Conservation (phyloP, 164 flowering plant genomes). For the Aristolochia contorta region DNA sequence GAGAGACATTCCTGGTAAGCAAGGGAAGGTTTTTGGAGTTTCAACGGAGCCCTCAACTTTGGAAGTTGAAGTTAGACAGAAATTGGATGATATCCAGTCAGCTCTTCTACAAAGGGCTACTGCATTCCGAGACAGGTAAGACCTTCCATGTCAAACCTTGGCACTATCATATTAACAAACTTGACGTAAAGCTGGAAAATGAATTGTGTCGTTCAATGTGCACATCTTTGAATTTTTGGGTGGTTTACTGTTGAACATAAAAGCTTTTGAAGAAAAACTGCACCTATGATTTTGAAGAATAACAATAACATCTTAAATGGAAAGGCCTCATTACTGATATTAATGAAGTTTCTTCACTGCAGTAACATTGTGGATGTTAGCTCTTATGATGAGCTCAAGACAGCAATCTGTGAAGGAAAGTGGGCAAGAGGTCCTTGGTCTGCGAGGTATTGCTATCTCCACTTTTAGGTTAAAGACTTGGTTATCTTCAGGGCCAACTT, state of each 20-base stretch:
- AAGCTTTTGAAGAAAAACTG: background rate
- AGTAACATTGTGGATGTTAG: conserved; percentile 86
- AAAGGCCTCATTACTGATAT: background rate
- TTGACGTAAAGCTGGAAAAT: no score
- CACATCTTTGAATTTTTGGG: no score
- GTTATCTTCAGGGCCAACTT: background rate
- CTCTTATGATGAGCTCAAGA: conserved; percentile 80
- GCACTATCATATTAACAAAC: background rate
- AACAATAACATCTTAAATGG: background rate
- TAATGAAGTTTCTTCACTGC: conserved; percentile 10
- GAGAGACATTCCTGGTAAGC: conserved; percentile 93
- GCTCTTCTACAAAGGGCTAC: conserved; percentile 62
- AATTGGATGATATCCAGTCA: conserved; percentile 73
- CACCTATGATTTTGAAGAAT: background rate
- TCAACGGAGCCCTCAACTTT: conserved; percentile 67
- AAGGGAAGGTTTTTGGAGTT: conserved; percentile 83
- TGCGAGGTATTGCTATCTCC: conserved; percentile 46
- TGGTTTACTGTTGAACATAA: no score
- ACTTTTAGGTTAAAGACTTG: background rate
- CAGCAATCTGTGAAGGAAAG: conserved; percentile 65
- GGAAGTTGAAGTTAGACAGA: conserved; percentile 50
- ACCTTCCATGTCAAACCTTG: conserved; percentile 1
- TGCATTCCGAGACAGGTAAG: conserved; percentile 75
- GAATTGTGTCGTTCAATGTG: no score
- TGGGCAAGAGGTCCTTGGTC: conserved; percentile 99